Conservation (phyloP, 768 basidiomycete species). For the Auriculariales sp. region DNA sequence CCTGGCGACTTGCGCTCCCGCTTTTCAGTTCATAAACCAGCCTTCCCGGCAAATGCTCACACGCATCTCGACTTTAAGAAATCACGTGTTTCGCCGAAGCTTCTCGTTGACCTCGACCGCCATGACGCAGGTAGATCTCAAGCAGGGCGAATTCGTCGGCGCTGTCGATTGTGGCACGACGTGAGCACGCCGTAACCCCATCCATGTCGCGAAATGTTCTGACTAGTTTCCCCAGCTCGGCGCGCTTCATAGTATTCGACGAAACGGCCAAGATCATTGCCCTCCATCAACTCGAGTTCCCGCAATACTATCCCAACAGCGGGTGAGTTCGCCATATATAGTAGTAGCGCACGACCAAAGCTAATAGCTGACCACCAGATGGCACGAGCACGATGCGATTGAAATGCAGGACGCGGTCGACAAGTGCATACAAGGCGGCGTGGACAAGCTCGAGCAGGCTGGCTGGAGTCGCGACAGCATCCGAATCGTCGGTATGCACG, state of each 20-base stretch:
- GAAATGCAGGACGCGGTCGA: conserved; percentile 69
- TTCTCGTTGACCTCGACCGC: no score
- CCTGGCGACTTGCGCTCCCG: no score
- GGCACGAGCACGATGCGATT: conserved; percentile 88
- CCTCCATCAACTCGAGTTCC: conserved; percentile 83
- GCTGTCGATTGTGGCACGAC: conserved; percentile 93
- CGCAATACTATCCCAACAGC: conserved; percentile 83
- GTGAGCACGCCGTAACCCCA: conserved; percentile 22
- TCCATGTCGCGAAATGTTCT: background rate
- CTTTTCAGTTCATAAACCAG: no score
- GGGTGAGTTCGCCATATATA: conserved; percentile 53
- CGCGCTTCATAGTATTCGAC: conserved; percentile 86
- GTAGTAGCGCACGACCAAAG: background rate
- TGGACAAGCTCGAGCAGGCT: conserved; percentile 49
- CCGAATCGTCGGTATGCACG: conserved; percentile 71
- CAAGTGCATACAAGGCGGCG: conserved; percentile 57
- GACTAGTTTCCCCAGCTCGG: conserved; percentile 38
- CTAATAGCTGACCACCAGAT: conserved; percentile 29
- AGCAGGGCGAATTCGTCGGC: conserved; percentile 73
- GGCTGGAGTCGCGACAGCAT: conserved; percentile 74
- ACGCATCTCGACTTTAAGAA: no score
- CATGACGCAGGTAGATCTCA: no score
- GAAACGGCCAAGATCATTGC: conserved; percentile 75
- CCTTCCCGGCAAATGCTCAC: no score
- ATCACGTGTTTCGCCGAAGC: no score